Evolutionary conservation across 202 grass and related monocot genomes (phyloP).

Genomic region (Cymbopogon flexuosus): DNA sequence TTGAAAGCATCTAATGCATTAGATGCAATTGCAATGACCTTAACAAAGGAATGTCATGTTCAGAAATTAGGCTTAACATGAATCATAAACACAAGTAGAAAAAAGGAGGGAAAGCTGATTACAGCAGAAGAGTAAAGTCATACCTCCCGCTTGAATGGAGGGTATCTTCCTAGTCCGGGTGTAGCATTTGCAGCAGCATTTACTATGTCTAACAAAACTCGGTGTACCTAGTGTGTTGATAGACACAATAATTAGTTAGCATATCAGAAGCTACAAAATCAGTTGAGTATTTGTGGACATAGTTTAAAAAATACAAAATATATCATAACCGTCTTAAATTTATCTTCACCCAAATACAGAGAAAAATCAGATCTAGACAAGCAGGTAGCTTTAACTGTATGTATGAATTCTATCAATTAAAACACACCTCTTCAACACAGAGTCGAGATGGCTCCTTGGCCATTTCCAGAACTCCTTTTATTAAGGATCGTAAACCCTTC

Average conservation of each 20-base stretch:
- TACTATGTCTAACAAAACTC: constrained; percentile 87
- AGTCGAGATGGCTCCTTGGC: constrained; percentile 95
- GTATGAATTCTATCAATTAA: background rate
- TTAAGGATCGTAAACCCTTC: constrained; percentile 91
- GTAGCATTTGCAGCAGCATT: constrained; percentile 87
- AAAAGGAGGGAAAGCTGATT: constrained; percentile 28
- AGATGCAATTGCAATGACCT: constrained; percentile 89
- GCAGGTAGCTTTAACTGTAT: background rate
- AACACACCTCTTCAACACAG: constrained; percentile 83
- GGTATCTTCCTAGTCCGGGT: constrained; percentile 88
- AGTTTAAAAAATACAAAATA: constrained; percentile 16
- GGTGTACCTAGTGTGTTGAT: constrained; percentile 60
- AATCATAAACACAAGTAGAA: constrained; percentile 4
- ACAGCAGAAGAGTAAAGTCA: constrained; percentile 17
- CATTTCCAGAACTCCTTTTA: constrained; percentile 92
- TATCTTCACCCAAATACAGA: constrained; percentile 23
- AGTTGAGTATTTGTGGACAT: background rate
- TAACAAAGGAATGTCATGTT: constrained; percentile 21
- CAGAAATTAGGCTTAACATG: constrained; percentile 32
- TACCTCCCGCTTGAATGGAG: constrained; percentile 98
- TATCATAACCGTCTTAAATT: background rate
- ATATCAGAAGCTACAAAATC: constrained; percentile 14
- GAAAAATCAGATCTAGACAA: background rate
- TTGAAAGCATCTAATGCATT: constrained; percentile 81
- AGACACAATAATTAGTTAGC: constrained; percentile 21